Evolutionary conservation across 2,329 filamentous ascomycete genomes (phyloP), one percentile per base, ranked within the genome.

Genomic region (Fusarium setosum): DNA sequence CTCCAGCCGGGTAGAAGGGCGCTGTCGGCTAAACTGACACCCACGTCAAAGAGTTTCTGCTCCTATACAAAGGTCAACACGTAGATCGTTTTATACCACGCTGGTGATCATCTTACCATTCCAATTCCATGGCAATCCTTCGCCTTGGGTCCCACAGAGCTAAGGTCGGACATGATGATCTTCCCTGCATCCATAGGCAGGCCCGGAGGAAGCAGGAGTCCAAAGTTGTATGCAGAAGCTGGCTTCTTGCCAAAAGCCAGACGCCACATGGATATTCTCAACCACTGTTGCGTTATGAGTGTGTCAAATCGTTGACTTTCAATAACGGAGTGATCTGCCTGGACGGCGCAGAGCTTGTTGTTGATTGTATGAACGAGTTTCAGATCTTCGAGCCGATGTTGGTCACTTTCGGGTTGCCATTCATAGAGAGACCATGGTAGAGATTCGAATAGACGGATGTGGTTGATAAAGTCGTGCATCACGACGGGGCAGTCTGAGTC

Each of bases 381-480:
- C 3, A 73, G 45, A 12, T 69, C 61, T 5, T 70, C 65, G 2
- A 66, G 65, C 2, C 59, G 67, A 1, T 58, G 48, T 8, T 57
- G 50, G 8, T 75, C 68, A 4, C 59, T 63, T 4, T 67, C 60
- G 0, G 67, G 53, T 4, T 73, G 70, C 74, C 74, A 76, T 31
- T 75, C 74, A n/a, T 76, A 76, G 0, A 76, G 48, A 0, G 72
- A 69, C 26, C 61, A 65, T 0, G 74, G 74, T 0, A 76, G 64
- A 1, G 70, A 61, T 37, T 76, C 74, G 18, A 76, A 76, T 1
- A 76, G 54, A 0, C 71, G 69, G 1, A 75, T 73, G 13, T 76
- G 74, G 9, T 77, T 76, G 32, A 76, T 67, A 18, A 76, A 76
- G 17, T 76, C 74, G 44, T 76, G 70, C 74, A 76, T 76, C 5